These are phyloP conservation scores for Fallopia convolvulus DNA, from an alignment of 148 eudicot genomes.

Conservation along the genomic window DNA sequence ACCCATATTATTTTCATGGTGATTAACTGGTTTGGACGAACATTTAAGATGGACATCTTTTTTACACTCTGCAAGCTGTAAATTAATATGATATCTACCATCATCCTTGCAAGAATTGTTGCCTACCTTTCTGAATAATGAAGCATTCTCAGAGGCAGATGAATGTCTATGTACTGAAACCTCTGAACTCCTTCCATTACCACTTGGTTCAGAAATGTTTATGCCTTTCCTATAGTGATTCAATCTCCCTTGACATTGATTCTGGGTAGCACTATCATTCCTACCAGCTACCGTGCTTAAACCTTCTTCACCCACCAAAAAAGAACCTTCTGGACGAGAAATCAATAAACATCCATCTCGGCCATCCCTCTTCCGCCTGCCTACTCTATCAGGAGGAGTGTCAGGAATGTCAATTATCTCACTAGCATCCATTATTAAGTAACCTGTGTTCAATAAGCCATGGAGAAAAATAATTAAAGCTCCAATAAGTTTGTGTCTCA, in stretches of 20 bases:
- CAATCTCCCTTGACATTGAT: neutral
- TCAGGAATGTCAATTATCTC: conserved; percentile 54
- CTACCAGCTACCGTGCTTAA: neutral
- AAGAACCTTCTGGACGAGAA: conserved; percentile 15
- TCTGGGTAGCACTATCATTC: neutral
- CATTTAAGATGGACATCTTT: conserved; percentile 17
- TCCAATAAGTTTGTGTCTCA: neutral
- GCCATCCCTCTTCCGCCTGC: conserved; percentile 14
- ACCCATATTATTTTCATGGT: conserved; percentile 10
- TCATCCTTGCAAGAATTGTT: conserved; percentile 19
- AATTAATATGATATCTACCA: conserved; percentile 18
- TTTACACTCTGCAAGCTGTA: conserved; percentile 21
- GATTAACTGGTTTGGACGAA: conserved; percentile 4
- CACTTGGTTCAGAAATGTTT: conserved; percentile 17
- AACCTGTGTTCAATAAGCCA: neutral
- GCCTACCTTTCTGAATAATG: conserved; percentile 20
- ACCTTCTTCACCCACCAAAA: conserved; percentile 17
- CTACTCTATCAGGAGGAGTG: conserved; percentile 67
- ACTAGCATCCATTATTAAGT: conserved; percentile 35
- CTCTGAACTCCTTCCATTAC: conserved; percentile 10
- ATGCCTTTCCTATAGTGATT: conserved; percentile 8
- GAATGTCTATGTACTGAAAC: conserved; percentile 16
- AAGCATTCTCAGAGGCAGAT: conserved; percentile 23
- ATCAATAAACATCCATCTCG: conserved; percentile 14
- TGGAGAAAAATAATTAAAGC: neutral